A percentile compares a stretch with the other conserved stretches of the same genome.
Evolutionary conservation across 2,329 filamentous ascomycete species (phyloP).

Genomic region (Ophiocordyceps camponoti-rufipedis): DNA sequence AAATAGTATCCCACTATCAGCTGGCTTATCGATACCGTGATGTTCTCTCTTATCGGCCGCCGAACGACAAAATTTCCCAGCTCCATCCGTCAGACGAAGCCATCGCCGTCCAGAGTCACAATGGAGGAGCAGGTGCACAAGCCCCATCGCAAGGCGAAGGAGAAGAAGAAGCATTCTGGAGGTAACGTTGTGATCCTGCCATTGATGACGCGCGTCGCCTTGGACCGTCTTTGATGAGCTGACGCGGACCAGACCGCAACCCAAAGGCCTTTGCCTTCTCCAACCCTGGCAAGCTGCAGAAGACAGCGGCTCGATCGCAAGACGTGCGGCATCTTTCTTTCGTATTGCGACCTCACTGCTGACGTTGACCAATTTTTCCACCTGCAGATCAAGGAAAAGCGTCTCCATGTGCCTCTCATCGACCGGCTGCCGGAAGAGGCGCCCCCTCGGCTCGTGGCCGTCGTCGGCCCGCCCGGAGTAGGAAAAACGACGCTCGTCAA

Average conservation of each 20-base stretch:
- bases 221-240: conserved; percentile 2
- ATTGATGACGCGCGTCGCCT: not conserved
- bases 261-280: conserved; percentile 82
- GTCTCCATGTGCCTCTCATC: conserved; percentile 88
- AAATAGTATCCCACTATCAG: not conserved
- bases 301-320: conserved; percentile 53
- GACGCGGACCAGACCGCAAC: conserved; percentile 41
- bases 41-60: not conserved
- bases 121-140: conserved; percentile 78
- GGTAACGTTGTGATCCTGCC: conserved; percentile 19
- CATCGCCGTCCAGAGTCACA: conserved; percentile 1
- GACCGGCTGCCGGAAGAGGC: conserved; percentile 92
- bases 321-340: conserved; percentile 34
- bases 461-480: conserved; percentile 86
- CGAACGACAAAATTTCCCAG: not conserved
- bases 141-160: conserved; percentile 71
- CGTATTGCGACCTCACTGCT: not conserved
- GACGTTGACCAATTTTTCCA: not conserved
- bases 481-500: conserved; percentile 95
- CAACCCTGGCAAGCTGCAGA: conserved; percentile 62
- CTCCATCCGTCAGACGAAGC: not conserved
- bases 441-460: conserved; percentile 78
- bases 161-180: conserved; percentile 59
- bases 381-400: conserved; percentile 72
- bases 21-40: not conserved